phyloP scores from a whole-genome alignment of 345 rosid genomes.

The Syzygium grande region DNA sequence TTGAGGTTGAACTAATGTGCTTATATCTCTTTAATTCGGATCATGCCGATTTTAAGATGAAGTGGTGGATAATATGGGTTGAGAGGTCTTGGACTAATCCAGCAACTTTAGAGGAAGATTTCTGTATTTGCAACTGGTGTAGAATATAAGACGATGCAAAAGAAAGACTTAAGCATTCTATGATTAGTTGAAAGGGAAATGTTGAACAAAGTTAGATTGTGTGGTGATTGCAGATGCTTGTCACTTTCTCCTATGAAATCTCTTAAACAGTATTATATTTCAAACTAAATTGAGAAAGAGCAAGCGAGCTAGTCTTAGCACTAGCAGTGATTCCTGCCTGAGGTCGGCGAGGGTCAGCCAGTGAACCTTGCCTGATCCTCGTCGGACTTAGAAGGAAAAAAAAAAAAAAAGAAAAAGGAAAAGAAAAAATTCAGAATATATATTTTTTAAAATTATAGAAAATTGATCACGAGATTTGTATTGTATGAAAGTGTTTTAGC shows the following conservation, averaged over 20 bases:
- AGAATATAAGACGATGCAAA: not conserved
- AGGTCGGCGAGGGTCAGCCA: too few species aligned
- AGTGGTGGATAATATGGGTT: not conserved
- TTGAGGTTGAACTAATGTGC: not conserved
- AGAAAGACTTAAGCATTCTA: not conserved
- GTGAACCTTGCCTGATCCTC: too few species aligned
- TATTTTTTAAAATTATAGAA: too few species aligned
- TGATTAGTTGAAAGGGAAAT: not conserved
- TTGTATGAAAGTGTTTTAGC: too few species aligned
- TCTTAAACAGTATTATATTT: not conserved
- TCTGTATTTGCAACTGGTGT: not conserved
- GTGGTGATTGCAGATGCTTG: not conserved
- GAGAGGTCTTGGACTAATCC: not conserved
- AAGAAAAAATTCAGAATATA: too few species aligned
- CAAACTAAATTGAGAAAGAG: not conserved
- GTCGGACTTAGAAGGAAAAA: too few species aligned
- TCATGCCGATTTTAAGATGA: not conserved
- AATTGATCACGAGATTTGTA: too few species aligned
- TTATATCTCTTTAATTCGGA: not conserved
- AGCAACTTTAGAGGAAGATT: not conserved
- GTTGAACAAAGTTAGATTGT: not conserved
- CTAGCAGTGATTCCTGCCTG: not conserved
- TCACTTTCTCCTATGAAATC: not conserved
- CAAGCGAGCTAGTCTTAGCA: not conserved
- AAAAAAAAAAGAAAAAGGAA: too few species aligned